Percentiles rank a stretch among this genome's conserved stretches.
Conservation (phyloP, 345 rosid genomes). For the Citrus sp. region DNA sequence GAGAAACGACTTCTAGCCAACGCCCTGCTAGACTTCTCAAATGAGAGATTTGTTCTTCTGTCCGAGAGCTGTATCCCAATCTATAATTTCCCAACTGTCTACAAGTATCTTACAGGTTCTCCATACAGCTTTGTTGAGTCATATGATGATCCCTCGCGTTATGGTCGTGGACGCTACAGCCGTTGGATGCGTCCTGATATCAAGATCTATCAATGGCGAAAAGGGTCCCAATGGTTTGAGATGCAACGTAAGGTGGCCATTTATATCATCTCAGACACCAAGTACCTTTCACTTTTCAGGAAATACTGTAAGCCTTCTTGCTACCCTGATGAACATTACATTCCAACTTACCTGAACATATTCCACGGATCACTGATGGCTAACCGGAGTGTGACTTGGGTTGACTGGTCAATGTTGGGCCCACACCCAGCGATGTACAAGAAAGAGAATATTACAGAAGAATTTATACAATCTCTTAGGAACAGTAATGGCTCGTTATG, state of each 20-base stretch:
- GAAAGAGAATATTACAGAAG: slow-evolving; percentile 53
- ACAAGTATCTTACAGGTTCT: slow-evolving; percentile 70
- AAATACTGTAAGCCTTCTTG: slow-evolving; percentile 84
- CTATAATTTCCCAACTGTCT: slow-evolving; percentile 72
- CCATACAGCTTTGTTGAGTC: slow-evolving; percentile 75
- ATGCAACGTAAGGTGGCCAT: slow-evolving; percentile 64
- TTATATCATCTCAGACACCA: slow-evolving; percentile 60
- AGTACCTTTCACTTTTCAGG: slow-evolving; percentile 62
- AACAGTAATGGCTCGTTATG: slow-evolving; percentile 52
- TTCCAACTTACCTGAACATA: slow-evolving; percentile 80
- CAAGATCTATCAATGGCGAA: slow-evolving; percentile 78
- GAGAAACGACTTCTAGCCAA: slow-evolving; percentile 92
- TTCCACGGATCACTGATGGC: slow-evolving; percentile 67
- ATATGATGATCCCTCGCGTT: slow-evolving; percentile 85
- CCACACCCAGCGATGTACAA: slow-evolving; percentile 75
- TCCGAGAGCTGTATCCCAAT: slow-evolving; percentile 96
- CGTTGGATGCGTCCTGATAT: slow-evolving; percentile 82
- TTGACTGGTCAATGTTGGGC: slow-evolving; percentile 85
- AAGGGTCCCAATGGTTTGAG: slow-evolving; percentile 97
- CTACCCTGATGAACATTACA: slow-evolving; percentile 92
- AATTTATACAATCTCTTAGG: slow-evolving; percentile 62
- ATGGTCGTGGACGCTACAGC: slow-evolving; percentile 90
- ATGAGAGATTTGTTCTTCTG: slow-evolving; percentile 85
- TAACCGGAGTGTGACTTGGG: slow-evolving; percentile 84
- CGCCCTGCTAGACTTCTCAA: slow-evolving; percentile 79